Evolutionary conservation across 495 filamentous ascomycete genomes (phyloP).

Genomic region (Annulohypoxylon maeteangense): DNA sequence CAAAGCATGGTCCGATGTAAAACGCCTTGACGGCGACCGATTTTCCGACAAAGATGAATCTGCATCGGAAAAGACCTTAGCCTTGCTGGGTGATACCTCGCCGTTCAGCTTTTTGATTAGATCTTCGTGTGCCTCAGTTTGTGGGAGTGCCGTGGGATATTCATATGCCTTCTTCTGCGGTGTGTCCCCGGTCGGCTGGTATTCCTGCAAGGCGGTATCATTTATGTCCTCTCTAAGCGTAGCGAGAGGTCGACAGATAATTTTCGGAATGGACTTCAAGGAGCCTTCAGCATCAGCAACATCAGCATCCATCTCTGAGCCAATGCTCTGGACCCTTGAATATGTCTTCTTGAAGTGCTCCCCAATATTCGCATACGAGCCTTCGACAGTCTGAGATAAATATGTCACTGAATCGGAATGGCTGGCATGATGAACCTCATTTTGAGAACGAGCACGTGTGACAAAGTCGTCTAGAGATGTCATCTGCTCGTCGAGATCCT

Average conservation of each 20-base stretch:
- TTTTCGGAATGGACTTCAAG: conserved; percentile 67
- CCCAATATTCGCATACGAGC: conserved; percentile 75
- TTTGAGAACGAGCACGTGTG: conserved; percentile 81
- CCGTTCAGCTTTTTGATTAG: conserved; percentile 69
- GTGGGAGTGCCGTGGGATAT: conserved; percentile 79
- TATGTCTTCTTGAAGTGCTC: conserved; percentile 70
- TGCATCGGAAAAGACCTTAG: conserved; percentile 53
- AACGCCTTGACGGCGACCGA: conserved; percentile 43
- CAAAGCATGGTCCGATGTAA: conserved; percentile 28
- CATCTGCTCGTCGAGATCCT: conserved; percentile 87
- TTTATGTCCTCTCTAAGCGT: conserved; percentile 73
- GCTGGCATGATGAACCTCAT: conserved; percentile 74
- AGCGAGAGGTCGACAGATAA: conserved; percentile 73
- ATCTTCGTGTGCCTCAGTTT: conserved; percentile 75
- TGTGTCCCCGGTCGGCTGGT: conserved; percentile 84
- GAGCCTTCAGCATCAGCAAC: conserved; percentile 63
- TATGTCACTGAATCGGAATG: conserved; percentile 69
- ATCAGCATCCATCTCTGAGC: conserved; percentile 68
- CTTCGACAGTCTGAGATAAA: conserved; percentile 71
- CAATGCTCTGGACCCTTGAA: conserved; percentile 69
- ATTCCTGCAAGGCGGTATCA: conserved; percentile 74
- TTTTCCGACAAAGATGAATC: conserved; percentile 38
- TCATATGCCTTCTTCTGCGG: conserved; percentile 80
- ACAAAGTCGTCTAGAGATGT: conserved; percentile 90
- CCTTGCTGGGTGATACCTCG: conserved; percentile 48